These are phyloP conservation scores for Fusarium sp. DNA, from an alignment of 2,329 filamentous ascomycete species.

Conservation along the genomic window DNA sequence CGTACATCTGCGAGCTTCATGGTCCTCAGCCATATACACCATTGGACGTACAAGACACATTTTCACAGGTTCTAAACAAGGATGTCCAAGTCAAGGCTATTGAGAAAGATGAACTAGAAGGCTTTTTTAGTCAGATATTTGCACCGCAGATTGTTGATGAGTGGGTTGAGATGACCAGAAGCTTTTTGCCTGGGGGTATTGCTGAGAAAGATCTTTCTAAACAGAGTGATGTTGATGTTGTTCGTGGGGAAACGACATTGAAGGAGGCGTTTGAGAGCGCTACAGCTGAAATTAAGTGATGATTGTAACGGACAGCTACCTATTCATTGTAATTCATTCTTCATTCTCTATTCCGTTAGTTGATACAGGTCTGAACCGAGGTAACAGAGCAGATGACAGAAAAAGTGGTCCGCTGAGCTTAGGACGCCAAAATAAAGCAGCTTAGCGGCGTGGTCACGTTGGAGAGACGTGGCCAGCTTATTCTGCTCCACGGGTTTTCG, in stretches of 20 bases:
- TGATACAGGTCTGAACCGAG: background rate
- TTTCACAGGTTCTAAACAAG: background rate
- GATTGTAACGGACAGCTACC: too few relatives aligned
- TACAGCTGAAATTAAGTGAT: background rate
- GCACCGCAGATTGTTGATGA: constrained; percentile 39
- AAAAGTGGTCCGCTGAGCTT: too few relatives aligned
- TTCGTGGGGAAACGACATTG: constrained; percentile 40
- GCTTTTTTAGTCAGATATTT: constrained; percentile 19
- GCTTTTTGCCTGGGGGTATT: constrained; percentile 47
- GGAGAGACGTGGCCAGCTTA: background rate
- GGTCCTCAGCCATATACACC: background rate
- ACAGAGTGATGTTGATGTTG: constrained; percentile 27
- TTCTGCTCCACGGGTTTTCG: background rate
- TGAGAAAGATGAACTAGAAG: background rate
- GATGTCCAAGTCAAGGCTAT: background rate
- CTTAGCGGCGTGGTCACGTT: too few relatives aligned
- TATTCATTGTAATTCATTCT: background rate
- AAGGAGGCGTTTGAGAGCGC: constrained; percentile 28
- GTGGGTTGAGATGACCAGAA: constrained; percentile 49
- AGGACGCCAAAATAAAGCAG: too few relatives aligned
- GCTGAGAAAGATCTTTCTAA: background rate
- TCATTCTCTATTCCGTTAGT: background rate
- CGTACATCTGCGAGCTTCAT: background rate
- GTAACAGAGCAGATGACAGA: too few relatives aligned
- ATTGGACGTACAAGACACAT: background rate